Evolutionary conservation across 1,284 basidiomycete genomes (phyloP).

Genomic region (Irpex lacteus): DNA sequence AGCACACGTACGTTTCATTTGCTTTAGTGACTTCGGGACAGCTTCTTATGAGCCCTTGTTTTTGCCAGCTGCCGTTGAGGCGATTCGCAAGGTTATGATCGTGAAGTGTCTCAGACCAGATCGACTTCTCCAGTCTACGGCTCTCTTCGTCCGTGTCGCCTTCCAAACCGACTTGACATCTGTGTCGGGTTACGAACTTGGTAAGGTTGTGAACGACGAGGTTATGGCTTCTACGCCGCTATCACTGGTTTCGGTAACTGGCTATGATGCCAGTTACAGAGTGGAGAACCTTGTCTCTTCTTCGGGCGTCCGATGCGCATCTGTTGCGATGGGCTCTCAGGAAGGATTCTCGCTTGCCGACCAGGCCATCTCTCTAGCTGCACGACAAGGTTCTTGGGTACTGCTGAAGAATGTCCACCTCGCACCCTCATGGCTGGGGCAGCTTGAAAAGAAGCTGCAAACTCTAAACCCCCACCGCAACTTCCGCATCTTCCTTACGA

Average conservation of each 20-base stretch:
- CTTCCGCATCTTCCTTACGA: conserved; percentile 95
- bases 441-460: conserved; percentile 95
- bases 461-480: conserved; percentile 83
- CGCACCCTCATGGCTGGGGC: conserved; percentile 90
- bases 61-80: conserved; percentile 61
- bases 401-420: conserved; percentile 95
- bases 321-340: conserved; percentile 97
- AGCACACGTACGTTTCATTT: conserved; percentile 58
- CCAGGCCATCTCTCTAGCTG: conserved; percentile 88
- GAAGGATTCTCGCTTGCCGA: conserved; percentile 95
- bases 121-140: conserved; percentile 79
- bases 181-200: conserved; percentile 73
- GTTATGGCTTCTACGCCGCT: conserved; percentile 80
- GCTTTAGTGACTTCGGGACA: background rate
- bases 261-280: conserved; percentile 96
- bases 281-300: conserved; percentile 87
- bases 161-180: conserved; percentile 81
- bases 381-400: conserved; percentile 91
- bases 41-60: background rate
- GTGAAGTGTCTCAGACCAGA: conserved; percentile 92
- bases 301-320: conserved; percentile 71
- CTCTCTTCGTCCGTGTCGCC: conserved; percentile 68
- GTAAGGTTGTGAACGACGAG: conserved; percentile 75
- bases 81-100: conserved; percentile 74
- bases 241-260: conserved; percentile 89